Conservation (phyloP, 106 monocot species). For the Allium cepa region DNA sequence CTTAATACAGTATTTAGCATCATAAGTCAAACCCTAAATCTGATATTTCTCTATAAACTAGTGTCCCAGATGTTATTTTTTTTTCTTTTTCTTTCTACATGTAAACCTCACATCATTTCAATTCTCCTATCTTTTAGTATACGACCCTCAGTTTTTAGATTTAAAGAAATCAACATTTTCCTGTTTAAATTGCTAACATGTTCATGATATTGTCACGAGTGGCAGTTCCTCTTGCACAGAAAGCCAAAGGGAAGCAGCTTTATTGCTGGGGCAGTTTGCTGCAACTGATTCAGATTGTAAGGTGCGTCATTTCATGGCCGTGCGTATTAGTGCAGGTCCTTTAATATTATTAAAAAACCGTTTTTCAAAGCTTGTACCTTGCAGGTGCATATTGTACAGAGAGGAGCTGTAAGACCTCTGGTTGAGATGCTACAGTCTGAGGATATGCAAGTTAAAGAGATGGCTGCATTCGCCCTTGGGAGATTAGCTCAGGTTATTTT, state of each 20-base stretch:
- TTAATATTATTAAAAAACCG: not conserved
- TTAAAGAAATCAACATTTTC: too few relatives aligned
- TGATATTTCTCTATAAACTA: too few relatives aligned
- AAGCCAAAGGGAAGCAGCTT: slow-evolving; percentile 96
- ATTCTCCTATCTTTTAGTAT: too few relatives aligned
- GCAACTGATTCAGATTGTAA: slow-evolving; percentile 99
- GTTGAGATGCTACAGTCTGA: slow-evolving; percentile 94
- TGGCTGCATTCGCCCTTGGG: slow-evolving; percentile 99
- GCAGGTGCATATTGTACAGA: slow-evolving; percentile 94
- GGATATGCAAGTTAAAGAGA: slow-evolving; percentile 92
- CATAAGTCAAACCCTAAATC: too few relatives aligned
- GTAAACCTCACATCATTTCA: too few relatives aligned
- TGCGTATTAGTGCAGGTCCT: not conserved
- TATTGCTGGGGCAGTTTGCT: slow-evolving; percentile 95
- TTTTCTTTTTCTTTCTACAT: too few relatives aligned
- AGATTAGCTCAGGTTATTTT: slow-evolving; percentile 86
- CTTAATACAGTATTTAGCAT: too few relatives aligned
- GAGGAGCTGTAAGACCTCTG: slow-evolving; percentile 84
- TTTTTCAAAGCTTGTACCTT: not conserved
- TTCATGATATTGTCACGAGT: slow-evolving; percentile 12
- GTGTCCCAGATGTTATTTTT: too few relatives aligned
- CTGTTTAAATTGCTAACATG: too few relatives aligned
- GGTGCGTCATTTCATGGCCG: slow-evolving; percentile 23
- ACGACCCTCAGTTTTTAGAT: too few relatives aligned
- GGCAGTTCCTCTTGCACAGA: slow-evolving; percentile 87